Percentiles rank a stretch among this genome's conserved stretches.
Conservation (phyloP, 345 rosid genomes). For the Cardamine resedifolia region DNA sequence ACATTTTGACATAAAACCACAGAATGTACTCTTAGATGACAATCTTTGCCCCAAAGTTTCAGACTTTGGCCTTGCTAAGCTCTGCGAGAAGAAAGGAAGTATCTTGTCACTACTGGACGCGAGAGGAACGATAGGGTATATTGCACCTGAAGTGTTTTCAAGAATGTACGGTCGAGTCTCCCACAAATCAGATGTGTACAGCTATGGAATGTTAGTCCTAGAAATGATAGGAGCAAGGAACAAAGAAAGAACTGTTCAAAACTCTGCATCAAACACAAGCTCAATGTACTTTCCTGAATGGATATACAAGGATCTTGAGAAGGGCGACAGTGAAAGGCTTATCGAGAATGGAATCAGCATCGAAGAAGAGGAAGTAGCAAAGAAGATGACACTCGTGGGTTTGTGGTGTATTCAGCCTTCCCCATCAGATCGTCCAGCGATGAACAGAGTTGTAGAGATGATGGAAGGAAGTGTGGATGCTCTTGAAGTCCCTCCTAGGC, state of each 20-base stretch:
- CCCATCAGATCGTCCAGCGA: slow-evolving; percentile 35
- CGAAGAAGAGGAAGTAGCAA: slow-evolving; percentile 22
- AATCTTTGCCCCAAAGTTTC: slow-evolving; percentile 45
- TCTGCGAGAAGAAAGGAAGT: slow-evolving; percentile 41
- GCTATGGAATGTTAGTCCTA: slow-evolving; percentile 52
- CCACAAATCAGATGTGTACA: slow-evolving; percentile 51
- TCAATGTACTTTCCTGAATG: slow-evolving; percentile 42
- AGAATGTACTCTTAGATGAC: slow-evolving; percentile 46
- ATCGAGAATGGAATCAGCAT: background rate
- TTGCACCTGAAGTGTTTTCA: slow-evolving; percentile 47
- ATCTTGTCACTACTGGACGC: slow-evolving; percentile 35
- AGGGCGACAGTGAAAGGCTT: background rate
- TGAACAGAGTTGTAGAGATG: slow-evolving; percentile 39
- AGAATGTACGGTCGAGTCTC: slow-evolving; percentile 41
- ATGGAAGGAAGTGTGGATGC: slow-evolving; percentile 35
- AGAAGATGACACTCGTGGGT: slow-evolving; percentile 37
- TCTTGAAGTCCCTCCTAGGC: slow-evolving; percentile 31
- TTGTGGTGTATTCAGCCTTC: slow-evolving; percentile 42
- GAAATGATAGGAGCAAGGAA: slow-evolving; percentile 45
- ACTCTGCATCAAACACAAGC: slow-evolving; percentile 20
- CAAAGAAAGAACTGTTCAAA: background rate
- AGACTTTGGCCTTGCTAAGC: slow-evolving; percentile 57
- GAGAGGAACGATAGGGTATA: slow-evolving; percentile 51
- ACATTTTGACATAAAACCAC: slow-evolving; percentile 55
- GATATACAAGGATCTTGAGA: slow-evolving; percentile 40